These are phyloP conservation scores for Neurospora pannonica DNA, from an alignment of 495 filamentous ascomycete genomes.

Conservation along the genomic window DNA sequence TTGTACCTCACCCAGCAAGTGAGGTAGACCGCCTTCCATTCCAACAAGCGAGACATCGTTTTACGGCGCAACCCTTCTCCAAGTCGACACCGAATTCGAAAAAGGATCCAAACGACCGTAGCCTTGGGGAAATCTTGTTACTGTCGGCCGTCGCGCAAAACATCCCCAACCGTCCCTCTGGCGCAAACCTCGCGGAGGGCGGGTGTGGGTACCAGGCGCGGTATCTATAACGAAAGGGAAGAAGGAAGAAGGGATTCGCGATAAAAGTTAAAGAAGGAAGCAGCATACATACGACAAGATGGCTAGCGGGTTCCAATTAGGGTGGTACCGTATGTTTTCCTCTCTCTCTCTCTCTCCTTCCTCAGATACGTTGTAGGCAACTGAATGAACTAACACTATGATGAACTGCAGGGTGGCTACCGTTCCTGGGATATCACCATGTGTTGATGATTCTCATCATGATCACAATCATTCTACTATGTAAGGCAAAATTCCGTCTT, in stretches of 20 bases:
- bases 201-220: constrained; percentile 25
- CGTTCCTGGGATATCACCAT: constrained; percentile 97
- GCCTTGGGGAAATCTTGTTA: not conserved
- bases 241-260: not conserved
- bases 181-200: constrained; percentile 25
- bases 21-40: not conserved
- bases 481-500: constrained; percentile 44
- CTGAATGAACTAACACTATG: constrained; percentile 6
- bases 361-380: not conserved
- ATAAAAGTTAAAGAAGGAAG: constrained; percentile 12
- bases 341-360: not conserved
- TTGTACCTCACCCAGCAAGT: not conserved
- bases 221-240: not conserved
- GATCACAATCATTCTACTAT: constrained; percentile 86
- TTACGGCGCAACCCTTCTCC: not conserved
- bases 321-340: constrained; percentile 37
- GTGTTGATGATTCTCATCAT: constrained; percentile 96
- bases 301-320: constrained; percentile 26
- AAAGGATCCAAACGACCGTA: not conserved
- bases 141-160: not conserved
- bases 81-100: not conserved
- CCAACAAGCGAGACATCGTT: not conserved
- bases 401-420: constrained; percentile 60
- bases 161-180: constrained; percentile 13
- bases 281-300: constrained; percentile 2